phyloP scores from a whole-genome alignment of 495 filamentous ascomycete genomes.

The Penicillium coffeae region DNA sequence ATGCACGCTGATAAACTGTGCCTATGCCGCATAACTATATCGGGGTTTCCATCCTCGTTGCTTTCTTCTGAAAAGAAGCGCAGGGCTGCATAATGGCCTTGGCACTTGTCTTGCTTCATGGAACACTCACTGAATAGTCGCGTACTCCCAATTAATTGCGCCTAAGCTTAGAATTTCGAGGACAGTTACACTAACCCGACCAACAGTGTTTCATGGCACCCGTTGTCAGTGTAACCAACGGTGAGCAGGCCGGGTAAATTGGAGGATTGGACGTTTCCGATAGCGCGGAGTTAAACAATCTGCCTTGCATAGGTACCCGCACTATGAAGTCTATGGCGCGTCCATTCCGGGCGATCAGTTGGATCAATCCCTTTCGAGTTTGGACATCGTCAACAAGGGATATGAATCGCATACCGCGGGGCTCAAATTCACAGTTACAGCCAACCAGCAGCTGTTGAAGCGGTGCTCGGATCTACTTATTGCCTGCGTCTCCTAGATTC shows the following conservation, averaged over 20 bases:
- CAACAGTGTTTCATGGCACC: not conserved
- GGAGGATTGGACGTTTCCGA: not conserved
- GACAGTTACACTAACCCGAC: not conserved
- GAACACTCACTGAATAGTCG: too few species aligned
- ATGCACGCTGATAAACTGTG: too few species aligned
- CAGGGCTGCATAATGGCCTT: too few species aligned
- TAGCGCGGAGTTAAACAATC: constrained; percentile 8
- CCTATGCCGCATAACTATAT: too few species aligned
- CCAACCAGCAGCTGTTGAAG: constrained; percentile 8
- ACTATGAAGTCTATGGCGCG: constrained; percentile 17
- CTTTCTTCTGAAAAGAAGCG: too few species aligned
- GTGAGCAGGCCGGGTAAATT: not conserved
- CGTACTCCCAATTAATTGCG: too few species aligned
- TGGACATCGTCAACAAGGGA: constrained; percentile 19
- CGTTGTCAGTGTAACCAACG: not conserved
- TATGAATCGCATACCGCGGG: constrained; percentile 11
- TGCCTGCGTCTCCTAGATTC: constrained; percentile 3
- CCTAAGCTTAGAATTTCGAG: too few species aligned
- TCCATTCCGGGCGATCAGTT: constrained; percentile 13
- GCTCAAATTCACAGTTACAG: not conserved
- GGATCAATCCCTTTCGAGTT: constrained; percentile 17
- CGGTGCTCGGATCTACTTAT: not conserved
- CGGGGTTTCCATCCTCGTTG: too few species aligned
- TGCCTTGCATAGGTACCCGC: constrained; percentile 20
- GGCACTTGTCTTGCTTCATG: too few species aligned